Conservation (phyloP, 805 yeast genomes). For the Zygosaccharomyces gambellarensis region DNA sequence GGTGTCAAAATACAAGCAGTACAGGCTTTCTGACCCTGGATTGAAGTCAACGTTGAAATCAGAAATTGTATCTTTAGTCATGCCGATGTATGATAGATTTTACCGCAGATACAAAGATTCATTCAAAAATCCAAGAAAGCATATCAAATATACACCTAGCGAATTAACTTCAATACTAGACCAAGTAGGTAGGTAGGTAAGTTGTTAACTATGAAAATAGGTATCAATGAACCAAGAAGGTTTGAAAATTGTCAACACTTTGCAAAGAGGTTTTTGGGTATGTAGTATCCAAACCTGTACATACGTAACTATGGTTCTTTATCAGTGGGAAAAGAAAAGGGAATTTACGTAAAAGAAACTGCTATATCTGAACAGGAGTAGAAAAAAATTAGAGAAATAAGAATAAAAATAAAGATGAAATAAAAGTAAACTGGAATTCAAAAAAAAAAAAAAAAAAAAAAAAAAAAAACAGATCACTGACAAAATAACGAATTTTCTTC, state of each 20-base stretch:
- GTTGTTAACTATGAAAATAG: neutral
- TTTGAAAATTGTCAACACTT: neutral
- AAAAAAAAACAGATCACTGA: neutral
- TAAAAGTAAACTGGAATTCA: neutral
- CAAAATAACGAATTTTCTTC: neutral
- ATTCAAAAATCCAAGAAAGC: conserved; percentile 36
- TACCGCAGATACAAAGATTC: conserved; percentile 54
- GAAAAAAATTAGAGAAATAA: too few relatives aligned
- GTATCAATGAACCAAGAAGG: too few relatives aligned
- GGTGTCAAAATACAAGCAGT: conserved; percentile 57
- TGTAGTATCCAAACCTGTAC: neutral
- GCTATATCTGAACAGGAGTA: too few relatives aligned
- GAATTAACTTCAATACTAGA: conserved; percentile 28
- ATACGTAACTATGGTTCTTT: neutral
- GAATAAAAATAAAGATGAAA: too few relatives aligned
- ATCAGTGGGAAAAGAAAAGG: neutral
- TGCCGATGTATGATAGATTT: conserved; percentile 81
- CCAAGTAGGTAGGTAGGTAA: conserved; percentile 25
- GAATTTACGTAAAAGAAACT: too few relatives aligned
- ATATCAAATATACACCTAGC: conserved; percentile 34
- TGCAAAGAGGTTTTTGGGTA: neutral
- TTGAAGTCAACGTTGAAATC: conserved; percentile 59
- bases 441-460: neutral
- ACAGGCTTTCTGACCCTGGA: conserved; percentile 59
- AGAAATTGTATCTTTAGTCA: conserved; percentile 66